Percentiles rank a stretch among this genome's conserved stretches.
These are phyloP conservation scores for Penicillium silybi DNA, from an alignment of 495 filamentous ascomycete species.

Conservation along the genomic window DNA sequence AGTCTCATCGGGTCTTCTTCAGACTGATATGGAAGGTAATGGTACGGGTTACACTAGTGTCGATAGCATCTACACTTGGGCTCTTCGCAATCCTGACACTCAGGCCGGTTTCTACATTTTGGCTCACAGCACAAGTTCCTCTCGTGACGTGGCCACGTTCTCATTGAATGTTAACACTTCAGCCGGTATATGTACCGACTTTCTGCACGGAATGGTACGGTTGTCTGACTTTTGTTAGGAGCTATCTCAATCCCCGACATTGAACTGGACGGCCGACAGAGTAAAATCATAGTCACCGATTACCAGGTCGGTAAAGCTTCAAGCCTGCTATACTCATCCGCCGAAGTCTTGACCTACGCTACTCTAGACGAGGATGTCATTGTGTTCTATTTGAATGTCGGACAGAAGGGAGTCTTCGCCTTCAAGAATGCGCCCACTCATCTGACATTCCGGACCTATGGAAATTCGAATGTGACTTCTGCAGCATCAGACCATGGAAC, in stretches of 20 bases:
- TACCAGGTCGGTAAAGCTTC: slow-evolving; percentile 53
- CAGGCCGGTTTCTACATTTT: slow-evolving; percentile 59
- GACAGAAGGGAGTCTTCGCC: slow-evolving; percentile 53
- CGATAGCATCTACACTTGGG: slow-evolving; percentile 45
- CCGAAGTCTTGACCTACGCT: slow-evolving; percentile 63
- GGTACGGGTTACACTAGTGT: slow-evolving; percentile 50
- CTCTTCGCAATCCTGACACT: slow-evolving; percentile 51
- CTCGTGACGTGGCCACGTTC: slow-evolving; percentile 49
- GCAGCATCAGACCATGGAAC: slow-evolving; percentile 46
- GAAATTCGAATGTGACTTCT: slow-evolving; percentile 33
- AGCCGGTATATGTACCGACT: slow-evolving; percentile 32
- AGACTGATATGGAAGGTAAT: slow-evolving; percentile 54
- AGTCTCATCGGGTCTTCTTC: slow-evolving; percentile 49
- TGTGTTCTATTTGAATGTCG: slow-evolving; percentile 63
- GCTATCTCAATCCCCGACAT: slow-evolving; percentile 57
- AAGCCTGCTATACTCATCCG: slow-evolving; percentile 63
- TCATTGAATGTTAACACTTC: slow-evolving; percentile 55
- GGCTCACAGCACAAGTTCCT: slow-evolving; percentile 55
- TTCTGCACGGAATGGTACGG: background rate
- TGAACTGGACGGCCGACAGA: slow-evolving; percentile 63
- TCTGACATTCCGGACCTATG: slow-evolving; percentile 43
- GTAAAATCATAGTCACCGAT: slow-evolving; percentile 68
- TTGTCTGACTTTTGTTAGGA: slow-evolving; percentile 10
- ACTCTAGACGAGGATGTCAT: slow-evolving; percentile 40
- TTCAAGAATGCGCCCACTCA: slow-evolving; percentile 38